Conservation (phyloP, 2,329 filamentous ascomycete genomes). For the Sarocladiaceae sp. region DNA sequence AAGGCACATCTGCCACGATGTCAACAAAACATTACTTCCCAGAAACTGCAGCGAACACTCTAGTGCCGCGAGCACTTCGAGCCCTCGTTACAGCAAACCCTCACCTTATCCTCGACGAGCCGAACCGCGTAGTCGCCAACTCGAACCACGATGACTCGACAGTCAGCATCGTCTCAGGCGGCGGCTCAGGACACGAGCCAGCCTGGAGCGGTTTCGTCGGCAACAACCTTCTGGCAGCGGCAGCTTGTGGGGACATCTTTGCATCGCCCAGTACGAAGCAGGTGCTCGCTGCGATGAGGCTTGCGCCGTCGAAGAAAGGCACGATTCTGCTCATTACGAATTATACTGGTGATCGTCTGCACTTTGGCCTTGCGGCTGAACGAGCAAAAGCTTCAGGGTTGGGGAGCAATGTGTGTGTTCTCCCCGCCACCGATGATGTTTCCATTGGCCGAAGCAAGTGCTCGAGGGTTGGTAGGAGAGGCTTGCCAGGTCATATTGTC, state of each 20-base stretch:
- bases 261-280: conserved; percentile 71
- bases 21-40: conserved; percentile 18
- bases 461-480: conserved; percentile 68
- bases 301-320: conserved; percentile 56
- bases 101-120: conserved; percentile 36
- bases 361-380: conserved; percentile 72
- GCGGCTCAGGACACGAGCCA: conserved; percentile 70
- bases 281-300: conserved; percentile 59
- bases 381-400: conserved; percentile 59
- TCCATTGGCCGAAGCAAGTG: conserved; percentile 62
- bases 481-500: conserved; percentile 60
- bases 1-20: conserved; percentile 10
- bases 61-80: conserved; percentile 20
- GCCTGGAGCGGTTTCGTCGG: conserved; percentile 70
- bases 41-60: conserved; percentile 17
- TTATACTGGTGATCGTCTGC: conserved; percentile 67
- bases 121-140: conserved; percentile 35
- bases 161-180: conserved; percentile 45
- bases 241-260: conserved; percentile 71
- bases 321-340: conserved; percentile 72
- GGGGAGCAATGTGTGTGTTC: conserved; percentile 55
- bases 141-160: conserved; percentile 22
- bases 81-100: conserved; percentile 19
- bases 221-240: conserved; percentile 61
- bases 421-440: conserved; percentile 70